Conservation (phyloP, 345 rosid species). For the Hevea brasiliensis region DNA sequence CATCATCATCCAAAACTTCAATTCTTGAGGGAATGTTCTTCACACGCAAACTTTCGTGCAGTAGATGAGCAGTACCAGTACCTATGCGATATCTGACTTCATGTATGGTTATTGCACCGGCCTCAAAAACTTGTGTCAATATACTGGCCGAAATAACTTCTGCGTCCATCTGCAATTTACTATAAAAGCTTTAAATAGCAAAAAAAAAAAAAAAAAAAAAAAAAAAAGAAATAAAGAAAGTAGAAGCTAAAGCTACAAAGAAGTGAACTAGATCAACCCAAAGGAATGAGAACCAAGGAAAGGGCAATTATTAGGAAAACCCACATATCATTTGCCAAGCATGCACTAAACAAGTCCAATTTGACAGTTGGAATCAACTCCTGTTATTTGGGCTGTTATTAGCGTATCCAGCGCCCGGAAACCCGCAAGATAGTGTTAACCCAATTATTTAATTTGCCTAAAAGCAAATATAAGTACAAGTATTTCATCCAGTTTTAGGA, state of each 20-base stretch:
- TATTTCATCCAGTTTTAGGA: too few relatives aligned
- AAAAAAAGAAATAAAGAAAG: neutral
- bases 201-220: neutral
- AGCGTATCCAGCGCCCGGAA: too few relatives aligned
- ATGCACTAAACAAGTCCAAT: neutral
- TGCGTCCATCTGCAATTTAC: constrained; percentile 72
- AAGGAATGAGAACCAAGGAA: neutral
- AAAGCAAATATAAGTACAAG: too few relatives aligned
- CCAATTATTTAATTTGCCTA: too few relatives aligned
- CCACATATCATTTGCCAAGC: neutral
- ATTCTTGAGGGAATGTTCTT: constrained; percentile 62
- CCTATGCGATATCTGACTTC: constrained; percentile 72
- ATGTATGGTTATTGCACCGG: constrained; percentile 54
- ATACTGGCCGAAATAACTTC: constrained; percentile 95
- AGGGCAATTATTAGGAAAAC: neutral
- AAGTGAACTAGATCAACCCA: neutral
- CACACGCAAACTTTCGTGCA: constrained; percentile 78
- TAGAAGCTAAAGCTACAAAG: neutral
- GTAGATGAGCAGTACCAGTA: constrained; percentile 74
- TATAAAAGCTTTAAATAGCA: neutral
- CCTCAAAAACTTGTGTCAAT: constrained; percentile 62
- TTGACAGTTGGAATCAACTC: neutral
- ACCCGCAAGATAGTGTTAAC: too few relatives aligned
- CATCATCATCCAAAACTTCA: constrained; percentile 72
- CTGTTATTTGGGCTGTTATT: neutral